A percentile compares a stretch with the other conserved stretches of the same genome.
Evolutionary conservation across 768 basidiomycete genomes (phyloP).

Genomic region (Tremella mesenterica): DNA sequence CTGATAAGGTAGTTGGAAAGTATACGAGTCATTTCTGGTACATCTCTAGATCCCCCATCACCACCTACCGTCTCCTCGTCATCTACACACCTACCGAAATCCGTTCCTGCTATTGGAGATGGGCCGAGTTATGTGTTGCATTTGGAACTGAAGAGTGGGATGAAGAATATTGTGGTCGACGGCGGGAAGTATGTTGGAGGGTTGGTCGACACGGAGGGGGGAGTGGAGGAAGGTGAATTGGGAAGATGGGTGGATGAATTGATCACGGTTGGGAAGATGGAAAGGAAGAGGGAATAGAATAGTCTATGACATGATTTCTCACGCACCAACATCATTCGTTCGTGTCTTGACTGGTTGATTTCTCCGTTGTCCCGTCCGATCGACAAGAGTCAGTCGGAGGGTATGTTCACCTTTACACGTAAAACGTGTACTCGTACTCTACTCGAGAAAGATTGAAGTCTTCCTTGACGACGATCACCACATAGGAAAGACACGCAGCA

Average conservation of each 20-base stretch:
- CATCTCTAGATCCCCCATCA: slow-evolving; percentile 3
- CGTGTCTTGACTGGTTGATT: no score
- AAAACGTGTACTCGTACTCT: no score
- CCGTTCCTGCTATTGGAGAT: background rate
- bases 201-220: slow-evolving; percentile 75
- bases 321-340: no score
- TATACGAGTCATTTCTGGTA: slow-evolving; percentile 3
- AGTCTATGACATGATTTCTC: no score
- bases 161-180: slow-evolving; percentile 57
- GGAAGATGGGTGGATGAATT: slow-evolving; percentile 64
- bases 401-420: no score
- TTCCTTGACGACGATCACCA: no score
- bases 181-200: slow-evolving; percentile 54
- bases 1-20: background rate
- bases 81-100: background rate
- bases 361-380: no score
- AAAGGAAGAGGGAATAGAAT: no score
- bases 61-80: slow-evolving; percentile 52
- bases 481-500: no score
- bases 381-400: no score
- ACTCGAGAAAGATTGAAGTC: no score
- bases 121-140: slow-evolving; percentile 29
- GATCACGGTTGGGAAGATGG: no score
- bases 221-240: slow-evolving; percentile 65
- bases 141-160: slow-evolving; percentile 56